Conservation (phyloP, 2,329 filamentous ascomycete species). For the Botrytis aclada region DNA sequence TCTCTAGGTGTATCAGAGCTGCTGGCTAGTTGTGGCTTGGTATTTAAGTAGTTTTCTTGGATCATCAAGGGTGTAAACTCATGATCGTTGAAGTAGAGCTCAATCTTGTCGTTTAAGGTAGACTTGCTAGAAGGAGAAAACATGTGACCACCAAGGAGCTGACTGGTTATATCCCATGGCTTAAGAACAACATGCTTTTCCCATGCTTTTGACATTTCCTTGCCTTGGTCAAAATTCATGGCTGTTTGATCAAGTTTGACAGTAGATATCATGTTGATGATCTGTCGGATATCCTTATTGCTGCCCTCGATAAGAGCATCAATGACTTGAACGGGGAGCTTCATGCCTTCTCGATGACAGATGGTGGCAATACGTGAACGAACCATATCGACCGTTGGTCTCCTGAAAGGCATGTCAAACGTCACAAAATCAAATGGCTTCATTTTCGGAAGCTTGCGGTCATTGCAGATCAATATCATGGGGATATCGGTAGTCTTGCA, state of each 20-base stretch:
- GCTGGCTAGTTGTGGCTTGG: conserved; percentile 61
- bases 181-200: conserved; percentile 96
- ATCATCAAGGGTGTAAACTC: conserved; percentile 98
- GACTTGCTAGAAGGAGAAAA: conserved; percentile 80
- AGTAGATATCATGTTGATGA: conserved; percentile 97
- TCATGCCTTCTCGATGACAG: conserved; percentile 85
- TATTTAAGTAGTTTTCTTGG: conserved; percentile 93
- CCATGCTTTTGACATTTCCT: conserved; percentile 96
- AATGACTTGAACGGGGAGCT: conserved; percentile 76
- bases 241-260: conserved; percentile 80
- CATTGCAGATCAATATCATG: conserved; percentile 97
- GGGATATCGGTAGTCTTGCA: conserved; percentile 95
- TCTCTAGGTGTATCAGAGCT: conserved; percentile 55
- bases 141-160: conserved; percentile 83
- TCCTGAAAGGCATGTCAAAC: conserved; percentile 81
- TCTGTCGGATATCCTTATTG: conserved; percentile 92
- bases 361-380: conserved; percentile 92
- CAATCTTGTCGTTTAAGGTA: conserved; percentile 94
- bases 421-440: conserved; percentile 90
- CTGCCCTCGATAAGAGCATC: conserved; percentile 95
- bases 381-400: conserved; percentile 87
- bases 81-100: conserved; percentile 98
- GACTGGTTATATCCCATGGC: conserved; percentile 95
- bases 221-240: conserved; percentile 82
- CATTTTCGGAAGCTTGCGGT: conserved; percentile 91